A percentile compares a stretch with the other conserved stretches of the same genome.
These are phyloP conservation scores for Ulmus americana DNA, from an alignment of 331 rosid genomes.

Conservation along the genomic window DNA sequence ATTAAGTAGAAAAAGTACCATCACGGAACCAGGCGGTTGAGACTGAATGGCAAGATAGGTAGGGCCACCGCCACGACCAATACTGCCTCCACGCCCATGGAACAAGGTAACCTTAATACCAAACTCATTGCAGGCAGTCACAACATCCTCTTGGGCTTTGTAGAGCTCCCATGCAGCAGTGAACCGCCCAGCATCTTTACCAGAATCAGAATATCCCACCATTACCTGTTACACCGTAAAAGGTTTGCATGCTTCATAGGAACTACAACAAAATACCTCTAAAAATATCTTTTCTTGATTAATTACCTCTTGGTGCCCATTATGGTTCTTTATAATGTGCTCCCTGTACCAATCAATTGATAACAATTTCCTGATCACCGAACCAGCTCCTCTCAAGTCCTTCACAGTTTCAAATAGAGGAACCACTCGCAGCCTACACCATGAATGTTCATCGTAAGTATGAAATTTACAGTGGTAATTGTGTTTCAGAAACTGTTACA, in stretches of 20 bases:
- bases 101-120: constrained; percentile 79
- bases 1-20: constrained; percentile 41
- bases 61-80: constrained; percentile 97
- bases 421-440: constrained; percentile 77
- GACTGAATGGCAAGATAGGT: constrained; percentile 95
- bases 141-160: constrained; percentile 97
- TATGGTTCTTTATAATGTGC: constrained; percentile 68
- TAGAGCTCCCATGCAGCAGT: constrained; percentile 97
- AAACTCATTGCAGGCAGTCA: constrained; percentile 77
- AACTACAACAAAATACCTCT: not conserved
- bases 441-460: constrained; percentile 13
- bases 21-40: constrained; percentile 94
- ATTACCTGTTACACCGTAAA: constrained; percentile 56
- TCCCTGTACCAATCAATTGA: constrained; percentile 82
- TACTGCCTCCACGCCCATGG: constrained; percentile 95
- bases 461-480: not conserved
- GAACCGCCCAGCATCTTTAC: constrained; percentile 95
- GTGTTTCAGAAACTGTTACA: not conserved
- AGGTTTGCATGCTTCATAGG: constrained; percentile 17
- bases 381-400: constrained; percentile 86
- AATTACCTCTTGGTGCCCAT: constrained; percentile 84
- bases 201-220: constrained; percentile 98
- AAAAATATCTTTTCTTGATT: not conserved
- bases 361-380: constrained; percentile 66
- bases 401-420: constrained; percentile 94